Evolutionary conservation across 495 filamentous ascomycete species (phyloP).

Genomic region (Viridothelium virens): DNA sequence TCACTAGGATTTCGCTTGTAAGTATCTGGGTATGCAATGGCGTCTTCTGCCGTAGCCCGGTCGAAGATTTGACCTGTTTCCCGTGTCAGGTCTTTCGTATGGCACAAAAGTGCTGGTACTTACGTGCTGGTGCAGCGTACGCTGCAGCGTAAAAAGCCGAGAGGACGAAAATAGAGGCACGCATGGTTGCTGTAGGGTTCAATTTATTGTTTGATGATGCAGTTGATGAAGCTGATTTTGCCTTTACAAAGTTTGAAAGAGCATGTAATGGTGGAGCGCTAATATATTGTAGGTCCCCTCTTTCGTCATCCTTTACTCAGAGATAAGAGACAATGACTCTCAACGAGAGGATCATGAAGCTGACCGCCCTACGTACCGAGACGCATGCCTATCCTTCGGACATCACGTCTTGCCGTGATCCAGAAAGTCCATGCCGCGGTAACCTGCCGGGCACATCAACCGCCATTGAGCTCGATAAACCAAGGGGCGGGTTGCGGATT

Average conservation of each 20-base stretch:
- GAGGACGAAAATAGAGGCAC: not conserved
- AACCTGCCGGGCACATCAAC: not conserved
- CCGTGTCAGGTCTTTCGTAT: not conserved
- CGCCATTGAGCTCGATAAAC: not conserved
- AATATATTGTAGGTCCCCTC: not conserved
- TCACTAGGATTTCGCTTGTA: too few species aligned
- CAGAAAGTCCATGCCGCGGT: not conserved
- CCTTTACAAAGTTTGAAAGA: not conserved
- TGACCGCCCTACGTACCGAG: not conserved
- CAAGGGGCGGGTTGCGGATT: not conserved
- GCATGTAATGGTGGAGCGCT: not conserved
- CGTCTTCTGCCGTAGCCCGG: not conserved
- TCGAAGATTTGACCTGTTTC: not conserved
- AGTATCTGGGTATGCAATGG: not conserved
- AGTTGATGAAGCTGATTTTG: not conserved
- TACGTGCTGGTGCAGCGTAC: not conserved
- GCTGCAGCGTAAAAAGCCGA: not conserved
- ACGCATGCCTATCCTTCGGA: not conserved
- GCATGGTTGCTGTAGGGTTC: not conserved
- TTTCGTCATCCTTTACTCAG: not conserved
- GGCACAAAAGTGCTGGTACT: not conserved
- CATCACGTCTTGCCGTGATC: not conserved
- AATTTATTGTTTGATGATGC: not conserved
- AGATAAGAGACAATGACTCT: not conserved
- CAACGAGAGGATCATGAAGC: not conserved